phyloP scores from a whole-genome alignment of 2,329 filamentous ascomycete species.

The Periglandula ipomoeae region DNA sequence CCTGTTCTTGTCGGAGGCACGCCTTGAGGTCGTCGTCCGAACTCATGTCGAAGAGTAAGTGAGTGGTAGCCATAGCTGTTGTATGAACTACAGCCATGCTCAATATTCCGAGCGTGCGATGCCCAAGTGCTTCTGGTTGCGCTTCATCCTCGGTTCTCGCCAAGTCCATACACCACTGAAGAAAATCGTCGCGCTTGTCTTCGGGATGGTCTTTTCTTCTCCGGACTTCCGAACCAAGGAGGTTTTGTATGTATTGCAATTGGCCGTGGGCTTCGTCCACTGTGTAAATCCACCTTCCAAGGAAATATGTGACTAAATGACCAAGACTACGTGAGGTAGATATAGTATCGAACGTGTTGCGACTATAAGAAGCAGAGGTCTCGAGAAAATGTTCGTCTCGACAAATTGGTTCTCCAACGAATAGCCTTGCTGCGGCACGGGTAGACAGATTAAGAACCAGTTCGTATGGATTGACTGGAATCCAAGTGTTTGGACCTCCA shows the following conservation, averaged over 20 bases:
- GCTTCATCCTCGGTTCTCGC: constrained; percentile 9
- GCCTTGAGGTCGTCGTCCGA: constrained; percentile 1
- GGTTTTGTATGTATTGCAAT: constrained; percentile 8
- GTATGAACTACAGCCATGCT: constrained; percentile 14
- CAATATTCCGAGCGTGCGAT: constrained; percentile 11
- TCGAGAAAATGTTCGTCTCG: constrained; percentile 10
- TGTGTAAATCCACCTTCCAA: constrained; percentile 5
- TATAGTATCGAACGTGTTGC: constrained; percentile 10
- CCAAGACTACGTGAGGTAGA: constrained; percentile 9
- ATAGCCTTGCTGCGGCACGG: constrained; percentile 10
- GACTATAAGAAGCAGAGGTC: constrained; percentile 10
- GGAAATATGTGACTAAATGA: neutral
- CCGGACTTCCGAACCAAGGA: constrained; percentile 8
- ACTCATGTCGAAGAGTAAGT: constrained; percentile 12
- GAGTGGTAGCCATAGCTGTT: constrained; percentile 12
- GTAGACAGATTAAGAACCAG: constrained; percentile 9
- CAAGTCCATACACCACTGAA: constrained; percentile 12
- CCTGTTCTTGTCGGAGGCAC: constrained; percentile 7
- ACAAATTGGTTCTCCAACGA: constrained; percentile 10
- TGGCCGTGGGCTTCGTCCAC: constrained; percentile 8
- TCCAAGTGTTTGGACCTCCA: neutral
- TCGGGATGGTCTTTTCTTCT: constrained; percentile 3
- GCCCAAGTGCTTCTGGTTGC: constrained; percentile 6
- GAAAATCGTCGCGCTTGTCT: constrained; percentile 10
- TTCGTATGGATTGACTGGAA: constrained; percentile 8